phyloP scores from a whole-genome alignment of 176 grass and related monocot genomes.

The Aegilops umbellulata region DNA sequence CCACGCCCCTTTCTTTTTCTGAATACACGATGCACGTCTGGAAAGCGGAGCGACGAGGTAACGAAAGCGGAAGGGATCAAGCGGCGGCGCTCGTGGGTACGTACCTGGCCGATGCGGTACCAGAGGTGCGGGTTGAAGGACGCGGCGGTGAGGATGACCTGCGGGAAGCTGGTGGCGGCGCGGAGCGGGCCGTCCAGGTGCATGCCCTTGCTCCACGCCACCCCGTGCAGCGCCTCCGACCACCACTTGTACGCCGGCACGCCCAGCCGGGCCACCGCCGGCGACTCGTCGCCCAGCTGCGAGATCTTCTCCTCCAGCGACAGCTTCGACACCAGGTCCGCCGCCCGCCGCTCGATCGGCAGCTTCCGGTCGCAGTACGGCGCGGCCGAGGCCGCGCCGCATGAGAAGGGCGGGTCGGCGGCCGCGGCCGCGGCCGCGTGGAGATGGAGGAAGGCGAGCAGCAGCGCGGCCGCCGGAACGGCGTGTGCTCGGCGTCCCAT shows the following conservation, averaged over 20 bases:
- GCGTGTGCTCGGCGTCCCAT: constrained; percentile 41
- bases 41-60: neutral
- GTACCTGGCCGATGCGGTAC: constrained; percentile 94
- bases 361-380: constrained; percentile 64
- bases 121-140: constrained; percentile 83
- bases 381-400: constrained; percentile 48
- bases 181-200: constrained; percentile 63
- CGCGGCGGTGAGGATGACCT: constrained; percentile 90
- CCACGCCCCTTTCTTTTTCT: no score
- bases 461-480: neutral
- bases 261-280: constrained; percentile 58
- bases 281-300: constrained; percentile 76
- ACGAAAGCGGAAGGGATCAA: no score
- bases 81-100: constrained; percentile 21
- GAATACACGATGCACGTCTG: no score
- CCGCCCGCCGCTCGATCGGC: constrained; percentile 48
- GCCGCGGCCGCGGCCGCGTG: constrained; percentile 17
- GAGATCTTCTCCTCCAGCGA: constrained; percentile 84
- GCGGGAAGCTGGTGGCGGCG: constrained; percentile 87
- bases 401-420: constrained; percentile 65
- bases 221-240: constrained; percentile 89
- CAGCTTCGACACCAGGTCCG: constrained; percentile 60
- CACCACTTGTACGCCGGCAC: constrained; percentile 96
- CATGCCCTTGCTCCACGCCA: constrained; percentile 60
- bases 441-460: neutral